phyloP scores from a whole-genome alignment of 305 asterid genomes.

The Fraxinus angustifolia region DNA sequence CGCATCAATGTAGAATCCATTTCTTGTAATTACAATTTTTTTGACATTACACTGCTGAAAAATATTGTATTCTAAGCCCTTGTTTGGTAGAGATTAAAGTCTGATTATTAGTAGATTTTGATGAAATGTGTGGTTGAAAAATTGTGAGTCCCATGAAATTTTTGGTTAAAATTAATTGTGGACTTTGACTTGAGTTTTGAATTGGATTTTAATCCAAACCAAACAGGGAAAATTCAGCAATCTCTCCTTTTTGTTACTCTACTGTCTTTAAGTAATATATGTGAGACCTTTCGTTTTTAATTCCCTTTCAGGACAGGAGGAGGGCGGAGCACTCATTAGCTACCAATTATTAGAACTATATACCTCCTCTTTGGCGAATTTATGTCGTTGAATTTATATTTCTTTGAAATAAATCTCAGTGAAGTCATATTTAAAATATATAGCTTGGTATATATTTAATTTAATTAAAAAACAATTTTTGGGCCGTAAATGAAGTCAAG shows the following conservation, averaged over 20 bases:
- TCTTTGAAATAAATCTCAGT: background rate
- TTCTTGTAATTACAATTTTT: slow-evolving; percentile 13
- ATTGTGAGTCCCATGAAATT: background rate
- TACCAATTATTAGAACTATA: background rate
- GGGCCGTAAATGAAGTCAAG: background rate
- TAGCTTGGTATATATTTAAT: background rate
- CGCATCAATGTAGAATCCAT: slow-evolving; percentile 66
- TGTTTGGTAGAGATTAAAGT: background rate
- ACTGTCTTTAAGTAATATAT: background rate
- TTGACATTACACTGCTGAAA: slow-evolving; percentile 5
- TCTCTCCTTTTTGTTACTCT: background rate
- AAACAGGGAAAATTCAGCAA: background rate
- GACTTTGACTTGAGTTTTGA: background rate
- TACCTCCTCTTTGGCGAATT: background rate
- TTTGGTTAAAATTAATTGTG: background rate
- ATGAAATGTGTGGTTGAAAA: background rate
- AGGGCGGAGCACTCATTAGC: background rate
- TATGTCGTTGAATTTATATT: background rate
- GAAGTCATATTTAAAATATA: background rate
- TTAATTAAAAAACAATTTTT: background rate
- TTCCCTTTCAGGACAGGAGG: background rate
- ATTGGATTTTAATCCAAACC: background rate
- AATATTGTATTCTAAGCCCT: slow-evolving; percentile 1
- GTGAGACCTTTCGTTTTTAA: background rate
- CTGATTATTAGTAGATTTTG: background rate